Evolutionary conservation across 2,329 filamentous ascomycete genomes (phyloP), one percentile per base, ranked within the genome.

Genomic region (Aspergillus sp.): DNA sequence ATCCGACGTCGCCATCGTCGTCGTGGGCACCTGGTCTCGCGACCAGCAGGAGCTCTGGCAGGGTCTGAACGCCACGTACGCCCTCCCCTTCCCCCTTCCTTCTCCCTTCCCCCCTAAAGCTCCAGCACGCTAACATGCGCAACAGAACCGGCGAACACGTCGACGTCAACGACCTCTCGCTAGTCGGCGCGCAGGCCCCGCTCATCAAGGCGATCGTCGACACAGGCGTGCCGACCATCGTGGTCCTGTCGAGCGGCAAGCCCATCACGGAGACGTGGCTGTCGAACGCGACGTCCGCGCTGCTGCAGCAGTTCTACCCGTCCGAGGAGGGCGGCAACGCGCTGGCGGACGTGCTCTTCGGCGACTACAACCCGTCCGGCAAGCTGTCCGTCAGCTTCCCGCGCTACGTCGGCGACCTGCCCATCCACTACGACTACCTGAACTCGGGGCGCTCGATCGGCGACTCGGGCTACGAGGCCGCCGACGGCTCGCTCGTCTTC

Each of bases 271-370:
- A 89, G 67, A 78, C 84, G 4, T 90, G 87, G 88, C 86, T 90
- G 64, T 84, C 84, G 0, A 76, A 81, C 29, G 77, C 79, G 21
- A 85, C 87, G 0, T 76, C 83, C 0, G 86, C 85, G 0, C 78
- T 91, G 0, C 74, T 90, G 0, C 87, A 90, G 64, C 87, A 89
- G 68, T 90, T 90, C 71, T 91, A 90, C 61, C 85, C 86, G 5
- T 86, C 84, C 0, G 86, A 89, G 61, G 76, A 88, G 71, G 86
- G 85, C 20, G 86, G 86, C 0, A 74, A 84, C 53, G 86, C 85
- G 1, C 76, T 88, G 1, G 86, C 86, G 0, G 84, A 88, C 56
- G 76, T 88, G 25, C 75, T 88, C 1, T 86, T 84, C 60, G 86
- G 86, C 21, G 75, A 82, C 50, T 79, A 81, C 48, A 88, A 86